These are phyloP conservation scores for Colletotrichum tamarilloi DNA, from an alignment of 2,329 filamentous ascomycete genomes.

Conservation along the genomic window DNA sequence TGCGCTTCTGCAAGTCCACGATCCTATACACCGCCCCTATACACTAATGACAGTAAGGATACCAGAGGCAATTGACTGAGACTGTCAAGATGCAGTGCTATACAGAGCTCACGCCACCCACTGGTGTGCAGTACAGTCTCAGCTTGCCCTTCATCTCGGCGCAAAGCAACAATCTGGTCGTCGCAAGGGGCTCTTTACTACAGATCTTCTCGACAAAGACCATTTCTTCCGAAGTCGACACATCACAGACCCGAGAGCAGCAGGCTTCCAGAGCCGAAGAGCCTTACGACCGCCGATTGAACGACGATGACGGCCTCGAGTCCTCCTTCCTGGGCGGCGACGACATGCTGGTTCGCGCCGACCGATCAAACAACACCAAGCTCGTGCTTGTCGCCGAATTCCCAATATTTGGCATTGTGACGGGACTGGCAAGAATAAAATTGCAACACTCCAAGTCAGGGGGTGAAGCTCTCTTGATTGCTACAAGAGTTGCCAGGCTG, in stretches of 20 bases:
- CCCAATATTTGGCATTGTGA: constrained; percentile 84
- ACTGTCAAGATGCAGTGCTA: constrained; percentile 87
- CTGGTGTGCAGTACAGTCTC: constrained; percentile 91
- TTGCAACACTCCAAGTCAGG: constrained; percentile 78
- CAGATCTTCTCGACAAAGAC: constrained; percentile 86
- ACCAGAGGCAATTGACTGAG: constrained; percentile 41
- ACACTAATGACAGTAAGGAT: constrained; percentile 28
- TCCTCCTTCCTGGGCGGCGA: constrained; percentile 75
- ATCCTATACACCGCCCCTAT: neutral
- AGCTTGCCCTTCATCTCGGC: constrained; percentile 81
- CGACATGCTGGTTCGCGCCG: constrained; percentile 68
- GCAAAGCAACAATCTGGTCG: constrained; percentile 83
- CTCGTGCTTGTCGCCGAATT: constrained; percentile 89
- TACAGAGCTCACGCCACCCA: constrained; percentile 93
- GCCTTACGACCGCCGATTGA: constrained; percentile 63
- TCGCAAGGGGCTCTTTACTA: constrained; percentile 92
- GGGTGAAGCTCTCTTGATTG: constrained; percentile 84
- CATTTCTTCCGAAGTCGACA: constrained; percentile 72
- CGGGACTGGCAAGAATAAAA: constrained; percentile 83
- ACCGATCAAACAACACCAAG: constrained; percentile 77
- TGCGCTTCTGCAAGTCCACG: neutral
- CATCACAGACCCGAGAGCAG: constrained; percentile 49
- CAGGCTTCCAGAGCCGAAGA: constrained; percentile 55
- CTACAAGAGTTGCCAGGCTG: constrained; percentile 91
- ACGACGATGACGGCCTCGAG: constrained; percentile 73